A percentile compares a stretch with the other conserved stretches of the same genome.
Evolutionary conservation across 2,329 filamentous ascomycete species (phyloP).

Genomic region (Stachybotrys elegans): DNA sequence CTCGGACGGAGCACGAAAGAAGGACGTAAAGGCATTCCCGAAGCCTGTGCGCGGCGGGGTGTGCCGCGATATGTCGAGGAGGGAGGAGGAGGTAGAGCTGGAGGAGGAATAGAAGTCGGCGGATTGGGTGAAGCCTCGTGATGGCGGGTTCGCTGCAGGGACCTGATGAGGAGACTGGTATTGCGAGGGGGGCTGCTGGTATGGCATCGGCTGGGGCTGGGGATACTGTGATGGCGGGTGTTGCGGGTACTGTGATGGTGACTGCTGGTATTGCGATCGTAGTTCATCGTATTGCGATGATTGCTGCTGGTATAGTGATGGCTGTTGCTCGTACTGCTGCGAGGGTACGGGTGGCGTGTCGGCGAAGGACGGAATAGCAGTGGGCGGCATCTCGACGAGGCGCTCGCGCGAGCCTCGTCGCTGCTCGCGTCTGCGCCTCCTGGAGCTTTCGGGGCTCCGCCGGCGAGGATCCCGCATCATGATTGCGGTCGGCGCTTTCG

Average conservation of each 20-base stretch:
- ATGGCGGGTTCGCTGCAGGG: slow-evolving; percentile 12
- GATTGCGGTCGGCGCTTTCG: slow-evolving; percentile 19
- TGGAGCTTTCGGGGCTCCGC: slow-evolving; percentile 51
- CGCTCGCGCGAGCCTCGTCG: slow-evolving; percentile 26
- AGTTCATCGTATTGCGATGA: slow-evolving; percentile 10
- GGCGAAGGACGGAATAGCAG: slow-evolving; percentile 12
- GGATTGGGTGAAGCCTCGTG: slow-evolving; percentile 12
- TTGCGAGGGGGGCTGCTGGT: slow-evolving; percentile 5
- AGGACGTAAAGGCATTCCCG: slow-evolving; percentile 55
- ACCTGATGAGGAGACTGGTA: background rate
- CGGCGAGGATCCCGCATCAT: slow-evolving; percentile 53
- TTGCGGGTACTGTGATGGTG: slow-evolving; percentile 2
- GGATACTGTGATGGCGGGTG: slow-evolving; percentile 8
- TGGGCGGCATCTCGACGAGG: slow-evolving; percentile 13
- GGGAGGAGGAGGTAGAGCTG: slow-evolving; percentile 52
- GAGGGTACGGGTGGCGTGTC: slow-evolving; percentile 10
- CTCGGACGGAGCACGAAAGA: slow-evolving; percentile 59
- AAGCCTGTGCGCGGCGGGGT: no score
- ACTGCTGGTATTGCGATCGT: slow-evolving; percentile 1
- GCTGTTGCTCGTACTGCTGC: slow-evolving; percentile 11
- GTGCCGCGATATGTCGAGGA: slow-evolving; percentile 61
- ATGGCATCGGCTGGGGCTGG: slow-evolving; percentile 4
- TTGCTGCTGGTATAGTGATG: slow-evolving; percentile 13
- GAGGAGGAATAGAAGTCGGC: slow-evolving; percentile 33
- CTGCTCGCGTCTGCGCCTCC: slow-evolving; percentile 38